A percentile compares a stretch with the other conserved stretches of the same genome.
Evolutionary conservation across 352 stramenopile genomes (phyloP).

Genomic region (Phytophthora aleatoria): DNA sequence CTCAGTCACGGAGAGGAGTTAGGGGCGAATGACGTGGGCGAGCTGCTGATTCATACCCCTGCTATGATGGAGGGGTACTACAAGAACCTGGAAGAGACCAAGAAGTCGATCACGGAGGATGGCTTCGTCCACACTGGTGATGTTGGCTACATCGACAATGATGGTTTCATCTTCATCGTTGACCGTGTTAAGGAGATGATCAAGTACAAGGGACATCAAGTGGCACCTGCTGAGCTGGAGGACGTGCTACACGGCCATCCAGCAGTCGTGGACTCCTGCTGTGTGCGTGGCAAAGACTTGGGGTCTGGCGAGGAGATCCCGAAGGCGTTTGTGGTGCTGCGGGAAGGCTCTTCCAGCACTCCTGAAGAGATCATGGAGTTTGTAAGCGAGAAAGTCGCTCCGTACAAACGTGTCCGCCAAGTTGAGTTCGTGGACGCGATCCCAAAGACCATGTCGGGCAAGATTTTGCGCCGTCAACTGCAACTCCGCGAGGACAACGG

Average conservation of each 20-base stretch:
- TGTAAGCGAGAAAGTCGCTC: constrained; percentile 77
- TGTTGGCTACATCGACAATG: constrained; percentile 89
- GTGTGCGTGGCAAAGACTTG: constrained; percentile 65
- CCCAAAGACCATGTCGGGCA: constrained; percentile 89
- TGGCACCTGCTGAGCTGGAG: constrained; percentile 92
- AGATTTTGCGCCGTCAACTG: constrained; percentile 90
- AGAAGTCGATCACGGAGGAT: constrained; percentile 65
- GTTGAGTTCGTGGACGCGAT: constrained; percentile 89
- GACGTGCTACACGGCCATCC: constrained; percentile 83
- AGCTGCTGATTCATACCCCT: constrained; percentile 70
- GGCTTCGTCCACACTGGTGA: constrained; percentile 91
- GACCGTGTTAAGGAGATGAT: constrained; percentile 96
- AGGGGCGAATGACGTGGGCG: constrained; percentile 46
- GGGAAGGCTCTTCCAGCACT: constrained; percentile 38
- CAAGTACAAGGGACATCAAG: constrained; percentile 93
- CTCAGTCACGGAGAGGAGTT: constrained; percentile 40
- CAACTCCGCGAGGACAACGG: constrained; percentile 39
- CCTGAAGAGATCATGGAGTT: constrained; percentile 80
- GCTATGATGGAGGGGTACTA: constrained; percentile 48
- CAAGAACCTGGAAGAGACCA: constrained; percentile 83
- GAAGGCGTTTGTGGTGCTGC: constrained; percentile 90
- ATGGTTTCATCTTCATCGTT: constrained; percentile 92
- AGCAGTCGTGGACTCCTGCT: constrained; percentile 74
- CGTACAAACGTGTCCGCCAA: constrained; percentile 86
- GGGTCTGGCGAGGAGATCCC: constrained; percentile 85